Evolutionary conservation across 192 early-diverging fungal genomes (phyloP), one percentile per base, ranked within the genome.

Genomic region (Mortierella antarctica): DNA sequence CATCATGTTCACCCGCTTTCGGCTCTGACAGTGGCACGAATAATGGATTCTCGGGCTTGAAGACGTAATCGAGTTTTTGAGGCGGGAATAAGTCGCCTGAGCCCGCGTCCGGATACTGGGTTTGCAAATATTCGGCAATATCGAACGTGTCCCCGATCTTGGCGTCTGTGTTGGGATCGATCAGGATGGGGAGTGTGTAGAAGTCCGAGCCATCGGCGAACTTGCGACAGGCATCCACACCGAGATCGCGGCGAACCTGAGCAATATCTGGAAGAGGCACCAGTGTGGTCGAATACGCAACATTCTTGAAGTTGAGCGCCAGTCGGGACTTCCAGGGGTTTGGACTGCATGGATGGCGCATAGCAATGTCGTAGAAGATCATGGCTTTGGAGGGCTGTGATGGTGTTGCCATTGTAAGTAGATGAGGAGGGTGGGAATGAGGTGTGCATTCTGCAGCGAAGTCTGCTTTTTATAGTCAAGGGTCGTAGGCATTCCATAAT

Each of bases 51-150:
- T 60, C 74, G 61, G 23, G 20, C 18, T 20, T 20, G 74, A 70
- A 77, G 67, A 77, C 74, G 67, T 55, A 77, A 58, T 77, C 74
- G 74, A 77, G 74, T 64, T 64, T 70, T 77, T 77, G 74, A 70
- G 67, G 67, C 23, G 74, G 74, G 53, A 77, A 77, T 67, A 77
- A 65, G 46, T 77, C 31, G 74, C 74, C 67, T 21, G 74, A 69
- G 61, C 74, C 67, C 4, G 67, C 69, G 53, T 70, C 51, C 41
- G 67, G 74, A 60, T 70, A 77, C 48, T 56, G 53, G 45, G 44
- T 65, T 53, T 77, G 74, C 74, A 77, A 53, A 58, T 77, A 77
- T 67, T 70, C 50, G 57, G 74, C 74, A 60, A 77, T 77, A 70
- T 77, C 74, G 74, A 77, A 77, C 49, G 74, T 70, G 42, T 77